These are phyloP conservation scores for Blastomyces silverae DNA, from an alignment of 2,329 filamentous ascomycete species.

Conservation along the genomic window DNA sequence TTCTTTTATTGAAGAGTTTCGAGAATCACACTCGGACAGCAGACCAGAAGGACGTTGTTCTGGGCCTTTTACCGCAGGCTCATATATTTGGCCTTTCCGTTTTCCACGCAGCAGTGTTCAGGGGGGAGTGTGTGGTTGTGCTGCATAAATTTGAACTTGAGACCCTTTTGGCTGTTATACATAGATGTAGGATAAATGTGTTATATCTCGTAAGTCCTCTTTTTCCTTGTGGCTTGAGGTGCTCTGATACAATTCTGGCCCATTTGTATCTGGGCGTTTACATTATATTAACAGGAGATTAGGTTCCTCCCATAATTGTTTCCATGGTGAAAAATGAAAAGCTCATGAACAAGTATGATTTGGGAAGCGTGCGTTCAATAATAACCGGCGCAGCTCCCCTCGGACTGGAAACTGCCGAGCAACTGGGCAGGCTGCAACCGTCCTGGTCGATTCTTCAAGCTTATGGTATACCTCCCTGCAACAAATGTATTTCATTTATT, in stretches of 20 bases:
- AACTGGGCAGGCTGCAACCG: constrained; percentile 53
- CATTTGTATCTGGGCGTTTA: not conserved
- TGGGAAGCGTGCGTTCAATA: constrained; percentile 56
- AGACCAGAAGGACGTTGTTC: constrained; percentile 45
- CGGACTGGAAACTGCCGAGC: constrained; percentile 59
- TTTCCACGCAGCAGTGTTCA: constrained; percentile 53
- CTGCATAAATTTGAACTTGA: constrained; percentile 65
- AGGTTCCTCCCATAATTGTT: constrained; percentile 62
- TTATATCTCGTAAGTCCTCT: constrained; percentile 52
- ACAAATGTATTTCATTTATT: not conserved
- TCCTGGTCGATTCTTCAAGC: constrained; percentile 59
- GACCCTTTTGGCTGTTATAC: constrained; percentile 53
- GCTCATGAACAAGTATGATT: constrained; percentile 56
- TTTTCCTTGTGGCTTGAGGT: not conserved
- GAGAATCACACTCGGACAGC: constrained; percentile 42
- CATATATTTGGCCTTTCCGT: constrained; percentile 69
- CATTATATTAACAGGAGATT: constrained; percentile 4
- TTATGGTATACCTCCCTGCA: constrained; percentile 42
- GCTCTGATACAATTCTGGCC: not conserved
- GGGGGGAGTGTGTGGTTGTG: constrained; percentile 63
- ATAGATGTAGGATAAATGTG: constrained; percentile 57
- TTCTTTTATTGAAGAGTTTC: constrained; percentile 51
- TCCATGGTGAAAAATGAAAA: constrained; percentile 56
- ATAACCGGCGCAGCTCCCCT: constrained; percentile 68
- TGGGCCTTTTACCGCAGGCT: constrained; percentile 63